These are phyloP conservation scores for Aspergillus piperis DNA, from an alignment of 2,329 filamentous ascomycete species.

Conservation along the genomic window DNA sequence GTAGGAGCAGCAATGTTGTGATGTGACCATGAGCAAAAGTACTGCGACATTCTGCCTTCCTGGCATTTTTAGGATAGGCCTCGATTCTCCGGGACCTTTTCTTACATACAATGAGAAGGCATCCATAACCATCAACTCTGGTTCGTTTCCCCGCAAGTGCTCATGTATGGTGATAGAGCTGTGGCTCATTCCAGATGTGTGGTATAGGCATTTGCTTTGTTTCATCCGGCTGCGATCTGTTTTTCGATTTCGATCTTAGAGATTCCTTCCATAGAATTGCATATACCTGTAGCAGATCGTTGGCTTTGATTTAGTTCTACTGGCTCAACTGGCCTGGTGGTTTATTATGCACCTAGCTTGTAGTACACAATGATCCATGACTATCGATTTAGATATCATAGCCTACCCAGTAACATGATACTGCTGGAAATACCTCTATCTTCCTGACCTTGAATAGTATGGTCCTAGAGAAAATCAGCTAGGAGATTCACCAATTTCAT, in stretches of 20 bases:
- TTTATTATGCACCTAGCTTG: not conserved
- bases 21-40: constrained; percentile 38
- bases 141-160: not conserved
- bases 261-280: not conserved
- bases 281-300: not conserved
- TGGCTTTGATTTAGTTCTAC: not conserved
- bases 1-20: constrained; percentile 22
- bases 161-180: not conserved
- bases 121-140: not conserved
- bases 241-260: not conserved
- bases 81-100: constrained; percentile 7
- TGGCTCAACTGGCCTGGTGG: not conserved
- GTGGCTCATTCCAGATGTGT: not conserved
- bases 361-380: not conserved
- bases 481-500: no score
- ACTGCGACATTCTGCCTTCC: constrained; percentile 18
- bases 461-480: no score
- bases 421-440: not conserved
- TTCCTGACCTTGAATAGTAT: not conserved
- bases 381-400: not conserved
- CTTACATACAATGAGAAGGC: constrained; percentile 7
- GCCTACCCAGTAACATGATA: not conserved
- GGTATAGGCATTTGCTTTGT: constrained; percentile 1
- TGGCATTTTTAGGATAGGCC: constrained; percentile 19
- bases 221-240: not conserved